Percentiles rank a stretch among this genome's conserved stretches.
phyloP scores from a whole-genome alignment of 306 rosid species.

The Prinsepia uniflora region DNA sequence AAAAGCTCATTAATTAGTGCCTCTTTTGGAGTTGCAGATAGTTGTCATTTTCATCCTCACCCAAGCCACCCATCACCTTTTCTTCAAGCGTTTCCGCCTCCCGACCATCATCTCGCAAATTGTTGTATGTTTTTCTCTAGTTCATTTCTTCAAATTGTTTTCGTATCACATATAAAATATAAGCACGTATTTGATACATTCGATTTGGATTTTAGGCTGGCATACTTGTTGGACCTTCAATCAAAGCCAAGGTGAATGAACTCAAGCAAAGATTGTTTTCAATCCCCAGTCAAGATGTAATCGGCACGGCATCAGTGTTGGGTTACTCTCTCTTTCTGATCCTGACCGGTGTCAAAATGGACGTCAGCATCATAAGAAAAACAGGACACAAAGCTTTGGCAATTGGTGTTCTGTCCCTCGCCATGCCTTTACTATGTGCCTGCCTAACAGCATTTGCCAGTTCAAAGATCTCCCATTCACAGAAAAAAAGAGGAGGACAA shows the following conservation, averaged over 20 bases:
- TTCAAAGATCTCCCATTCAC: not conserved
- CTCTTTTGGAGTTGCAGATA: conserved; percentile 44
- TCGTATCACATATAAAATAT: not conserved
- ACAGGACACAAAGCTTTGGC: conserved; percentile 42
- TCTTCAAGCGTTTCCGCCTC: conserved; percentile 42
- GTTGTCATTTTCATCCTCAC: conserved; percentile 33
- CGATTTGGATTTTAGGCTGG: conserved; percentile 34
- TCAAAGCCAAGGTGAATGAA: not conserved
- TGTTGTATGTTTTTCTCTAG: conserved; percentile 31
- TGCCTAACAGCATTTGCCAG: not conserved
- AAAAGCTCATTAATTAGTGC: not conserved
- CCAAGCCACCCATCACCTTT: conserved; percentile 12
- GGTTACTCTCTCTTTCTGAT: conserved; percentile 43
- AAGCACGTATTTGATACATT: not conserved
- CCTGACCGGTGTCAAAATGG: conserved; percentile 52
- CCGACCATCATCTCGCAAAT: conserved; percentile 51
- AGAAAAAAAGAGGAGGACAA: not conserved
- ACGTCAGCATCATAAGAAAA: conserved; percentile 35
- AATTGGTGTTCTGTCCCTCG: conserved; percentile 24
- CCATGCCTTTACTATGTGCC: not conserved
- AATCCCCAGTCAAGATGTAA: conserved; percentile 29
- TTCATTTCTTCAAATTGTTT: not conserved
- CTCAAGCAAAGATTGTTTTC: conserved; percentile 27
- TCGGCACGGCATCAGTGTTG: conserved; percentile 28
- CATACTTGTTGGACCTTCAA: conserved; percentile 29